Evolutionary conservation across 2,329 filamentous ascomycete species (phyloP).

Genomic region (Cladorrhinum sp.): DNA sequence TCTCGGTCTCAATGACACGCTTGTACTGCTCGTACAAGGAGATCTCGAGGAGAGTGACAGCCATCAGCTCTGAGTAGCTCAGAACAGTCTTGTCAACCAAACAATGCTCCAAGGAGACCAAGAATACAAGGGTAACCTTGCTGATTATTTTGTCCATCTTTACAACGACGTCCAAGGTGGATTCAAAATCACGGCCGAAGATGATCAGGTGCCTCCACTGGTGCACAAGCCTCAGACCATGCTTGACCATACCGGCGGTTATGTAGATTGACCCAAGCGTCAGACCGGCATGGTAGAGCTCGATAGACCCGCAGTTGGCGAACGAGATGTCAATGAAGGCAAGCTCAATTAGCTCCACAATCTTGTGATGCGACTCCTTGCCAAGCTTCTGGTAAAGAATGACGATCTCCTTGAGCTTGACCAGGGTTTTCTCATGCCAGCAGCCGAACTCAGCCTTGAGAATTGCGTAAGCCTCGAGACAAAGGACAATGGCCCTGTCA

Average conservation of each 20-base stretch:
- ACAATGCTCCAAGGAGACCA: constrained; percentile 43
- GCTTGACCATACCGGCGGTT: constrained; percentile 37
- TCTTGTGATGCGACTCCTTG: constrained; percentile 37
- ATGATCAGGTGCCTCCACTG: constrained; percentile 50
- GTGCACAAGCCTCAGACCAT: constrained; percentile 43
- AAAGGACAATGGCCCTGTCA: constrained; percentile 38
- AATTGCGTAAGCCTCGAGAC: constrained; percentile 42
- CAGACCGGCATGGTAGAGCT: constrained; percentile 48
- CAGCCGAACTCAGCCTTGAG: constrained; percentile 43
- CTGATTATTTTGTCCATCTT: constrained; percentile 36
- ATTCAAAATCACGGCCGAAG: constrained; percentile 39
- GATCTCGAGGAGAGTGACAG: constrained; percentile 38
- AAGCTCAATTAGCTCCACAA: constrained; percentile 38
- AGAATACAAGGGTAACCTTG: constrained; percentile 42
- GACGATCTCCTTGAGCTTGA: constrained; percentile 42
- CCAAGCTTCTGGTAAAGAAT: constrained; percentile 39
- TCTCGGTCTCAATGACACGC: constrained; percentile 27
- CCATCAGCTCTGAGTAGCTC: constrained; percentile 43
- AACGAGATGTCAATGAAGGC: constrained; percentile 40
- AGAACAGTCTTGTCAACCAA: constrained; percentile 34
- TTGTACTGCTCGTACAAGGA: constrained; percentile 38
- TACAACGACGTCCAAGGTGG: constrained; percentile 34
- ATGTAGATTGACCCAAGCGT: constrained; percentile 46
- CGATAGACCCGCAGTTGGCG: constrained; percentile 36
- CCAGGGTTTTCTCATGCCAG: constrained; percentile 44